Percentiles rank a stretch among this genome's conserved stretches.
phyloP scores from a whole-genome alignment of 257 asterid genomes.

The Primulina tabacum region DNA sequence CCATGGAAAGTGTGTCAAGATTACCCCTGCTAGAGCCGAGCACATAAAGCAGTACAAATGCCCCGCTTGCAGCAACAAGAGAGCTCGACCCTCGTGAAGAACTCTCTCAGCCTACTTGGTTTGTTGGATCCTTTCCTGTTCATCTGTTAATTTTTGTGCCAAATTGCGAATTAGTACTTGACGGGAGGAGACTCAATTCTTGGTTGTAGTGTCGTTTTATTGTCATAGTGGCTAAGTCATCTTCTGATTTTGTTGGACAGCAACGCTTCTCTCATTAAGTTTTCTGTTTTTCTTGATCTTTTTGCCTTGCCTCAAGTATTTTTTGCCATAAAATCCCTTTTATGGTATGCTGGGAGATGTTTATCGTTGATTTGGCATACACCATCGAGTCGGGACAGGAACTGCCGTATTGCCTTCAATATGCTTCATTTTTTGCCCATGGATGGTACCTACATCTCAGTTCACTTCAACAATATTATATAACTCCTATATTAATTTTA shows the following conservation, averaged over 20 bases:
- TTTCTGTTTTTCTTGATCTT: not conserved
- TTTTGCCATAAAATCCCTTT: not conserved
- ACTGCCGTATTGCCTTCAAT: too few species aligned
- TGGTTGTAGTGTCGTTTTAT: not conserved
- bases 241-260: not conserved
- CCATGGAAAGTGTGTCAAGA: constrained; percentile 89
- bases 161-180: constrained; percentile 34
- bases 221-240: not conserved
- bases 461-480: too few species aligned
- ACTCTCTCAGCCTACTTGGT: constrained; percentile 11
- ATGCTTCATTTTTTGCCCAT: too few species aligned
- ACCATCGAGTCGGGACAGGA: too few species aligned
- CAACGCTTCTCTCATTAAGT: not conserved
- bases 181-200: not conserved
- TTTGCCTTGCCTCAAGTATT: too few species aligned
- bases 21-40: constrained; percentile 73
- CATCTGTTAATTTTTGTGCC: constrained; percentile 15
- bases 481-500: too few species aligned
- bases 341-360: not conserved
- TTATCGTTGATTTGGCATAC: not conserved
- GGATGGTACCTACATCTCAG: too few species aligned
- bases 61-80: constrained; percentile 76
- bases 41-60: constrained; percentile 81
- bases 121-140: constrained; percentile 25
- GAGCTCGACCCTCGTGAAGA: constrained; percentile 41